These are phyloP conservation scores for Hydrangea macrophylla DNA, from an alignment of 148 eudicot species.

Conservation along the genomic window DNA sequence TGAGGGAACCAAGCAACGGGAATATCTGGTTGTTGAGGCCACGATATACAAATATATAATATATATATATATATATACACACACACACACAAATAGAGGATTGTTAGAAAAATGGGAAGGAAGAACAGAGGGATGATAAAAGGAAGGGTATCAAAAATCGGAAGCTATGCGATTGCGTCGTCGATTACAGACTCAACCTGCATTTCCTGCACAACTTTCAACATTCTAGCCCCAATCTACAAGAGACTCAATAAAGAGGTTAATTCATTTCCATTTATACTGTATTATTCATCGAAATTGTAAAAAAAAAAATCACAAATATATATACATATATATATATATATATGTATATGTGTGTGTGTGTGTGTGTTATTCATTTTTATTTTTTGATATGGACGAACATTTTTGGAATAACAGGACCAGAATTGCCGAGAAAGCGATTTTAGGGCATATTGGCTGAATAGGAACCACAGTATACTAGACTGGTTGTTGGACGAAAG, in stretches of 20 bases:
- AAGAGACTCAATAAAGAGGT: constrained; percentile 75
- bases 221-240: constrained; percentile 96
- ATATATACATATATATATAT: neutral
- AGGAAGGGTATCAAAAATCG: constrained; percentile 55
- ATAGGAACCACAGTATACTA: constrained; percentile 78
- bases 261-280: neutral
- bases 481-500: constrained; percentile 89
- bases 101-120: constrained; percentile 41
- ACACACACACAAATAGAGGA: too few species aligned
- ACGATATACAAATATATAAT: neutral
- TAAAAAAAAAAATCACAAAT: too few species aligned
- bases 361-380: neutral
- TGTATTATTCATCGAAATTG: too few species aligned
- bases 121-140: constrained; percentile 33
- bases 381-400: constrained; percentile 10
- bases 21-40: neutral
- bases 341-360: neutral
- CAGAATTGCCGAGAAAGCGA: constrained; percentile 77
- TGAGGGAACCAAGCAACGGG: neutral
- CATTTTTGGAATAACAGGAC: constrained; percentile 54
- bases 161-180: constrained; percentile 64
- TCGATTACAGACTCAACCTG: constrained; percentile 56
- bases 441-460: constrained; percentile 67
- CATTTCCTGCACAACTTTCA: constrained; percentile 91
- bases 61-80: neutral